Evolutionary conservation across 345 rosid species (phyloP).

Genomic region (Citrus hindsii): DNA sequence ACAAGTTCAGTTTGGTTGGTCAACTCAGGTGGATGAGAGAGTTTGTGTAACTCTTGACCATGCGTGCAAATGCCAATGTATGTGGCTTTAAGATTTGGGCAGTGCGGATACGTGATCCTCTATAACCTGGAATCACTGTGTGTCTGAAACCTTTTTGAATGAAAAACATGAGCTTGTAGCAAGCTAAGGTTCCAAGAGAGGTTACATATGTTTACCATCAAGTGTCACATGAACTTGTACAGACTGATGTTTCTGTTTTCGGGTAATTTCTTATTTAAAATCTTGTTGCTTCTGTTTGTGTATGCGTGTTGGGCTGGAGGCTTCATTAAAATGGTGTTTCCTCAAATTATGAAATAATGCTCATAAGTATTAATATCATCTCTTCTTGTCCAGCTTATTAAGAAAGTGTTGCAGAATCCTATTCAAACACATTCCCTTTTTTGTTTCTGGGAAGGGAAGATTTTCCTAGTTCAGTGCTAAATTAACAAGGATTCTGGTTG

Average conservation of each 20-base stretch:
- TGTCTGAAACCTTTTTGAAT: background rate
- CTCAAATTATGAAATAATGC: background rate
- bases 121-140: background rate
- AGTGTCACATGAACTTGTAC: background rate
- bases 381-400: background rate
- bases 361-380: background rate
- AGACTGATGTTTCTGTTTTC: background rate
- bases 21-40: conserved; percentile 1
- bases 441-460: no score
- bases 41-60: background rate
- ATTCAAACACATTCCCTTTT: background rate
- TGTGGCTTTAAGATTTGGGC: conserved; percentile 4
- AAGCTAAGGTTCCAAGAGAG: background rate
- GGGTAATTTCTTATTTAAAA: background rate
- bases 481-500: no score
- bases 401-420: background rate
- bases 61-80: conserved; percentile 2
- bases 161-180: background rate
- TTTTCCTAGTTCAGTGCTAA: background rate
- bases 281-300: background rate
- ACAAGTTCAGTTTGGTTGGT: background rate
- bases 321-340: background rate
- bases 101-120: conserved; percentile 4
- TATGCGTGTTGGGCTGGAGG: background rate
- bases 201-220: background rate